These are phyloP conservation scores for Pseudoperonospora humuli DNA, from an alignment of 352 stramenopile species.

Conservation along the genomic window DNA sequence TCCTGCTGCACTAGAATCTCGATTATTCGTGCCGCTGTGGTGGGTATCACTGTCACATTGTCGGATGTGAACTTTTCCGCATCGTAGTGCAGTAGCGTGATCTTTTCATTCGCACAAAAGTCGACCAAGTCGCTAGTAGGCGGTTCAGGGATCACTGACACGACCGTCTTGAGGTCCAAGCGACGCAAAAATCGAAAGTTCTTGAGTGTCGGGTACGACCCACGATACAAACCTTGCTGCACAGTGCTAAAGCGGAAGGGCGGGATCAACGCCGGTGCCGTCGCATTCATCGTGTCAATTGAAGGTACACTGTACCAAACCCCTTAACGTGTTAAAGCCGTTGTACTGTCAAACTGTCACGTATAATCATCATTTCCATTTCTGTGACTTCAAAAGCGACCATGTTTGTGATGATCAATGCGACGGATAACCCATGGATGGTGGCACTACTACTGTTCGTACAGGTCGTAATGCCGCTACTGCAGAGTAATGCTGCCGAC, in stretches of 20 bases:
- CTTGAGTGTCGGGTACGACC: slow-evolving; percentile 79
- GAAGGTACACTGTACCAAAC: slow-evolving; percentile 14
- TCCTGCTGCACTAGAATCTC: slow-evolving; percentile 72
- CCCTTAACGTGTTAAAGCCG: slow-evolving; percentile 7
- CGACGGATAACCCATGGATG: slow-evolving; percentile 75
- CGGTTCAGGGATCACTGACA: slow-evolving; percentile 75
- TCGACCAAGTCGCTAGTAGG: slow-evolving; percentile 66
- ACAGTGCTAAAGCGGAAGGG: slow-evolving; percentile 84
- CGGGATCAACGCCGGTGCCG: slow-evolving; percentile 66
- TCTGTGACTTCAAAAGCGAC: slow-evolving; percentile 1
- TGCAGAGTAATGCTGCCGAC: slow-evolving; percentile 56
- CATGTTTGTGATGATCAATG: slow-evolving; percentile 79
- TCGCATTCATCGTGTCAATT: slow-evolving; percentile 26
- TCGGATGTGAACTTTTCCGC: slow-evolving; percentile 85
- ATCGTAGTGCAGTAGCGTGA: slow-evolving; percentile 71
- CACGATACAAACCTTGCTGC: slow-evolving; percentile 73
- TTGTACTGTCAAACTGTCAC: background rate
- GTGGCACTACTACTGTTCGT: slow-evolving; percentile 69
- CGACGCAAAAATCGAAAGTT: slow-evolving; percentile 79
- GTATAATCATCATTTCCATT: slow-evolving; percentile 5
- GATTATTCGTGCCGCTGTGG: slow-evolving; percentile 68
- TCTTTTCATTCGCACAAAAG: slow-evolving; percentile 66
- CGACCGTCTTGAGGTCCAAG: slow-evolving; percentile 64
- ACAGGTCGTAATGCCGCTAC: slow-evolving; percentile 63
- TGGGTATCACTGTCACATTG: slow-evolving; percentile 73